Evolutionary conservation across 257 asterid species (phyloP).

Genomic region (Eustoma russellianum): DNA sequence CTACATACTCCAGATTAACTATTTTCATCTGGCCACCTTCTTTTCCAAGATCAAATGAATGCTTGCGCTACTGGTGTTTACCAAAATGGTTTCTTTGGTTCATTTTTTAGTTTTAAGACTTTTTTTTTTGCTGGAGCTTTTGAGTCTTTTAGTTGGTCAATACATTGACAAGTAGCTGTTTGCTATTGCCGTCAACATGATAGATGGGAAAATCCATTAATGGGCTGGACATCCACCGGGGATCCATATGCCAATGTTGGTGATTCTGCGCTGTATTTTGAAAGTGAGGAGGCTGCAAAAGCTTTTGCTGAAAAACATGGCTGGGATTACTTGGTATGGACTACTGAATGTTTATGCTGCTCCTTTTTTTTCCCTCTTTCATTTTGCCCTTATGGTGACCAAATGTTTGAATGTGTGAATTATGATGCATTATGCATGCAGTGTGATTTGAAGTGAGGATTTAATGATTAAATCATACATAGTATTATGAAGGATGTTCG

Average conservation of each 20-base stretch:
- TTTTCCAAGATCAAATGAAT: background rate
- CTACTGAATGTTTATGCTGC: background rate
- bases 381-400: no score
- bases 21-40: background rate
- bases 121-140: background rate
- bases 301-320: constrained; percentile 83
- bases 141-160: background rate
- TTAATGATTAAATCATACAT: no score
- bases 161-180: background rate
- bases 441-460: no score
- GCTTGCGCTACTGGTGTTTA: no score
- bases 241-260: constrained; percentile 97
- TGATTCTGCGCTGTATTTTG: constrained; percentile 73
- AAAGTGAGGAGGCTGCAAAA: constrained; percentile 79
- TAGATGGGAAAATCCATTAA: constrained; percentile 99
- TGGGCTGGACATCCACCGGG: constrained; percentile 99
- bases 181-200: constrained; percentile 16
- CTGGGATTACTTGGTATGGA: constrained; percentile 74
- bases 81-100: no score
- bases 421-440: no score
- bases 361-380: background rate
- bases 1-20: background rate
- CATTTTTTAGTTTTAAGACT: background rate
- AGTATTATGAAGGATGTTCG: no score
- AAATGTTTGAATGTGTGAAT: no score